Base-by-base conservation (phyloP, 2,329 filamentous ascomycete species). In the Phyllosticta citribraziliensis region DNA sequence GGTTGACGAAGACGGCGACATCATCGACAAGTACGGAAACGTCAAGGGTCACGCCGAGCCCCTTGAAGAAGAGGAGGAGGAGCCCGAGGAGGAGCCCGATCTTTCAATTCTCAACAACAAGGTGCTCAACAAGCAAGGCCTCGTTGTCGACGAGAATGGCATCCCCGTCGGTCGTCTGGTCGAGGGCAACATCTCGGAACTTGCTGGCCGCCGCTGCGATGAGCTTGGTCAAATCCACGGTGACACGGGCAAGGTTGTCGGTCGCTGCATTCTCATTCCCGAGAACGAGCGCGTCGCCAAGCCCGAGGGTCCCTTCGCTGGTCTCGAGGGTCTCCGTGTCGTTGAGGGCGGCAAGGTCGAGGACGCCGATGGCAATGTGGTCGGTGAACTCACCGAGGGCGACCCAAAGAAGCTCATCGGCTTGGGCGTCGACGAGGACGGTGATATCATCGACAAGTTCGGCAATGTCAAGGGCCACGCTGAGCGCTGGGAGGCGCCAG, bases 151-250 rank as follows among this genome's bases (percentile, higher is more conserved):
- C 53, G 75, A 78, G 54, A 75, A 79, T 62, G 77, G 77, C 51
- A 74, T 79, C 5, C 78, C 78, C 25, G 70, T 82, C 64, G 88
- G 85, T 82, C 84, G 35, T 80, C 90, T 2, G 1, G 72, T 89
- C 19, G 85, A 89, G 69, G 88, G 88, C 17, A 83, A 87, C 63
- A 69, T 83, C 47, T 81, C 82, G 71, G 79, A 82, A 58, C 80
- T 90, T 50, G 74, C 84, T 17, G 87, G 87, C 27, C 84, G 83
- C 68, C 87, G 87, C 81, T 85, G 85, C 67, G 86, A 90, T 70
- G 87, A 85, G 72, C 75, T 88, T 35, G 88, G 88, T 35, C 83
- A 88, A 68, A 82, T 90, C 65, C 83, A 86, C 75, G 87, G 86
- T 69, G 87, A 90, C 70, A 82, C 80, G 17, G 88, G 88, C 55